Percentiles rank a stretch among this genome's conserved stretches.
Conservation (phyloP, 2,329 filamentous ascomycete species). For the Paraphaeosphaeria minitans region DNA sequence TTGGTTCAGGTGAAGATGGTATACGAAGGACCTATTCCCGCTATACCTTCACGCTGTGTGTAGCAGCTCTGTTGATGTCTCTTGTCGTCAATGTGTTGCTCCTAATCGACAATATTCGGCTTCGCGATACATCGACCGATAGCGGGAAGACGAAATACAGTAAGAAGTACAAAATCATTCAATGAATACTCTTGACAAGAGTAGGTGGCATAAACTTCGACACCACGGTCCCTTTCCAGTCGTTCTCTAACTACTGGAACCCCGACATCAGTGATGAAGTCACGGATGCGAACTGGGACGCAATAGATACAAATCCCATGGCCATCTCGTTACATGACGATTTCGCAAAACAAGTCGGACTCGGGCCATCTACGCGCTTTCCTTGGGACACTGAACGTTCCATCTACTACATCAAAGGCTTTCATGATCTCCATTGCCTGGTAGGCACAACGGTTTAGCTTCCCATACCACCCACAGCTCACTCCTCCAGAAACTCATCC, state of each 20-base stretch:
- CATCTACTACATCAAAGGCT: slow-evolving; percentile 43
- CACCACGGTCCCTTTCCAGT: slow-evolving; percentile 31
- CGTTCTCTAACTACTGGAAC: slow-evolving; percentile 39
- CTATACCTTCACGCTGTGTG: slow-evolving; percentile 30
- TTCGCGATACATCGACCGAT: slow-evolving; percentile 21
- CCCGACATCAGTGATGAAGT: slow-evolving; percentile 31
- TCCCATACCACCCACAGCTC: not conserved
- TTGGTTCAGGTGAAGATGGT: slow-evolving; percentile 30
- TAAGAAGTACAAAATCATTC: slow-evolving; percentile 14
- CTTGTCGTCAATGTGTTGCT: slow-evolving; percentile 37
- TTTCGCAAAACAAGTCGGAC: slow-evolving; percentile 28
- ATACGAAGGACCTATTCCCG: slow-evolving; percentile 35
- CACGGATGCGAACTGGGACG: slow-evolving; percentile 41
- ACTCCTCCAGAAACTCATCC: slow-evolving; percentile 36
- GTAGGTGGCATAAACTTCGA: slow-evolving; percentile 36
- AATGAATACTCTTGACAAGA: not conserved
- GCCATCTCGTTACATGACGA: slow-evolving; percentile 39
- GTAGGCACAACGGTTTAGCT: slow-evolving; percentile 17
- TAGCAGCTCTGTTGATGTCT: slow-evolving; percentile 37
- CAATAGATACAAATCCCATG: slow-evolving; percentile 40
- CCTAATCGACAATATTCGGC: slow-evolving; percentile 31
- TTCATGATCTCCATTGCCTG: slow-evolving; percentile 44
- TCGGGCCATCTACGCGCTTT: slow-evolving; percentile 35
- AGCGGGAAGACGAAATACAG: slow-evolving; percentile 32
- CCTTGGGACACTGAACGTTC: slow-evolving; percentile 44